Percentiles rank a stretch among this genome's conserved stretches.
These are phyloP conservation scores for Davidsoniella australis DNA, from an alignment of 2,329 filamentous ascomycete species.

Conservation along the genomic window DNA sequence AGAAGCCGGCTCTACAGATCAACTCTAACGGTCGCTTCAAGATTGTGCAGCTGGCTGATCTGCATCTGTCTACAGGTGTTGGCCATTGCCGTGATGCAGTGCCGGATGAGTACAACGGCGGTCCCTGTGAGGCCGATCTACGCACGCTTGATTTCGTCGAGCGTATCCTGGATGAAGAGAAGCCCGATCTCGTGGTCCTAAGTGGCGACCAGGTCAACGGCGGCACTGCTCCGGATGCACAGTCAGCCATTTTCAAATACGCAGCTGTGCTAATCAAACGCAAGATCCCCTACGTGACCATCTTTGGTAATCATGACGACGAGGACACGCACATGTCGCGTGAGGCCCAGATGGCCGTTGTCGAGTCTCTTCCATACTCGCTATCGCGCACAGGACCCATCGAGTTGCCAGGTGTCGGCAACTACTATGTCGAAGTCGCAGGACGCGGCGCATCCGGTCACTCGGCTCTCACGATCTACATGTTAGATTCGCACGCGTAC, in stretches of 20 bases:
- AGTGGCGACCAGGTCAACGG: constrained; percentile 94
- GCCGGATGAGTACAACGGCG: constrained; percentile 53
- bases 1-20: constrained; percentile 60
- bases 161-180: constrained; percentile 75
- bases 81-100: constrained; percentile 76
- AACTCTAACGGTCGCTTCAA: constrained; percentile 87
- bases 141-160: constrained; percentile 80
- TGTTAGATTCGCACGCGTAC: constrained; percentile 85
- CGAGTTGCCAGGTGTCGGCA: constrained; percentile 77
- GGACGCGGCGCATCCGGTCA: constrained; percentile 65
- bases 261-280: constrained; percentile 68
- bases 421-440: constrained; percentile 84
- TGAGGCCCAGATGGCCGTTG: constrained; percentile 63
- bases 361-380: constrained; percentile 77
- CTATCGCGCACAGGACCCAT: constrained; percentile 70
- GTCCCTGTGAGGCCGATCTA: constrained; percentile 77
- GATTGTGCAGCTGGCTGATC: constrained; percentile 88
- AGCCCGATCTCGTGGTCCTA: constrained; percentile 78
- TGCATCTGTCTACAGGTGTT: constrained; percentile 81
- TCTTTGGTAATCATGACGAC: constrained; percentile 96
- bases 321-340: constrained; percentile 61
- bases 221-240: constrained; percentile 76
- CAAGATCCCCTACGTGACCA: constrained; percentile 80
- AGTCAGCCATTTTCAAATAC: constrained; percentile 88
- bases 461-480: constrained; percentile 83